A percentile compares a stretch with the other conserved stretches of the same genome.
Conservation (phyloP, 208 protist genomes). For the Tetramitus jugosus region DNA sequence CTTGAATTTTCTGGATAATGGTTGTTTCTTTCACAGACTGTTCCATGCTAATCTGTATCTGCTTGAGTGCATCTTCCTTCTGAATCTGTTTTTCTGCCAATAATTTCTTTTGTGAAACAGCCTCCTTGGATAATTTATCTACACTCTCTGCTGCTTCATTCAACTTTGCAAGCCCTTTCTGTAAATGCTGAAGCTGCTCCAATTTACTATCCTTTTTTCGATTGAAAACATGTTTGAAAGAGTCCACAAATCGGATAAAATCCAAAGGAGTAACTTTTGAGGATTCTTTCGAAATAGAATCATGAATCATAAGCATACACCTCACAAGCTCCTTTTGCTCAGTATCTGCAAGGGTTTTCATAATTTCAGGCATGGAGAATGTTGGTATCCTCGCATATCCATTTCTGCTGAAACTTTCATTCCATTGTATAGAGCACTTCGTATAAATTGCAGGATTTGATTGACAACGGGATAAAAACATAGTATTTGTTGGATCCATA, state of each 20-base stretch:
- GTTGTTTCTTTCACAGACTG: constrained; percentile 76
- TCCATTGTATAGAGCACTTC: constrained; percentile 88
- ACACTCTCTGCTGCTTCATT: constrained; percentile 84
- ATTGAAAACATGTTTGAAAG: constrained; percentile 69
- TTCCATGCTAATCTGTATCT: constrained; percentile 90
- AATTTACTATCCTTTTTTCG: constrained; percentile 59
- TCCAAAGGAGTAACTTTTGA: constrained; percentile 79
- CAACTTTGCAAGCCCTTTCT: constrained; percentile 84
- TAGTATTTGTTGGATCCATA: constrained; percentile 82
- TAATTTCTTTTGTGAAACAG: constrained; percentile 68
- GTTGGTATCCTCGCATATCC: constrained; percentile 78
- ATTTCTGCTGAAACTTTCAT: constrained; percentile 75
- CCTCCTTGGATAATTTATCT: constrained; percentile 78
- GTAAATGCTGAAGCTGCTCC: constrained; percentile 61
- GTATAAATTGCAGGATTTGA: constrained; percentile 92
- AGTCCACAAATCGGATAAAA: constrained; percentile 77
- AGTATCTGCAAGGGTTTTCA: not conserved
- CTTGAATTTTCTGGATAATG: constrained; percentile 82
- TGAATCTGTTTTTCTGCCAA: constrained; percentile 82
- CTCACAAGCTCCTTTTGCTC: not conserved
- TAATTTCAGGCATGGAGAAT: constrained; percentile 54
- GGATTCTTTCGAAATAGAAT: constrained; percentile 41
- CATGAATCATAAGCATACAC: not conserved
- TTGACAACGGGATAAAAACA: constrained; percentile 78
- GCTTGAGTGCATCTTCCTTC: constrained; percentile 82